Evolutionary conservation across 2,329 filamentous ascomycete species (phyloP), one percentile per base, ranked within the genome.

Genomic region (Cercospora nicotianae): DNA sequence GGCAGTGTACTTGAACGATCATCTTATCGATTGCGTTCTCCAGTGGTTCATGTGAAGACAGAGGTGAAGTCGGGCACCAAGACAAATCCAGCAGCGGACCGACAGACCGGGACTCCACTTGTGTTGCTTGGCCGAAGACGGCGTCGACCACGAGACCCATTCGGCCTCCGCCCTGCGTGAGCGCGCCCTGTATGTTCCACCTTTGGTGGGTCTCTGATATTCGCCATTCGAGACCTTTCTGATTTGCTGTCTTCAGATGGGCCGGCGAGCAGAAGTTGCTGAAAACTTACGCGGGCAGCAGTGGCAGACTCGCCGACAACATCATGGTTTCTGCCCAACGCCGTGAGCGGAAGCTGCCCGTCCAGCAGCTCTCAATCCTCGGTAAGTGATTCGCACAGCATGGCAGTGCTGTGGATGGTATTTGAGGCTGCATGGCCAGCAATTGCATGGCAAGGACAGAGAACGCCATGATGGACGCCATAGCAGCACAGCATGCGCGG

Each of bases 351-450:
- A 91, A 89, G 82, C 84, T 95, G 83, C 92, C 92, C 0, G 83
- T 87, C 51, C 87, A 89, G 84, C 92, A 96, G 81, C 83, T 96
- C 76, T 82, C 88, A 53, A 93, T 96, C 76, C 82, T 96, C 71
- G 89, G 91, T 93, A 69, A 67, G 71, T 70, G 28, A 10, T 31
- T 36, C 2, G 16, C 28, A 60, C n/a, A 18, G 33, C 31, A 18
- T n/a, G 26, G 30, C 20, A 13, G 20, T 28, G 48, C 4, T 28
- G 5, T 26, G 12, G 12, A 53, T 23, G 48, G 48, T 13, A 53
- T 28, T 26, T 53, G 48, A 28, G 48, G 20, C 23, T 5, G 20
- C 10, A 26, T 7, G 23, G 10, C 48, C 18, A 13, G 18, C 13
- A 31, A 18, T 1, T n/a, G 16, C 26, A 59, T 30, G 10, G 20